Evolutionary conservation across 768 basidiomycete genomes (phyloP), one percentile per base, ranked within the genome.

Genomic region (Guyanaporus albipodus): DNA sequence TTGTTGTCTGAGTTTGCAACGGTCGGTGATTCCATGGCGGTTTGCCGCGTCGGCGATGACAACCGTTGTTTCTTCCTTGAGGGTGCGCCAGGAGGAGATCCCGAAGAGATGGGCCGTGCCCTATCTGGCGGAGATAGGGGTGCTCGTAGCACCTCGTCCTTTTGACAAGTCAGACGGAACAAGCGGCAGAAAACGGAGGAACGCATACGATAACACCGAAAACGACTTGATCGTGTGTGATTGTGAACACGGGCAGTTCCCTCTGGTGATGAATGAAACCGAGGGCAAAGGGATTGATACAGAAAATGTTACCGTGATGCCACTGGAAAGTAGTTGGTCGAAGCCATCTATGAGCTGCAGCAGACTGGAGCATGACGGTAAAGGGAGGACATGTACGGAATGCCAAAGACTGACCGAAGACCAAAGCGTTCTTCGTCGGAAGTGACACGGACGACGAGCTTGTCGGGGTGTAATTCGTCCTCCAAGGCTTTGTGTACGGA

Each of bases 221-320:
- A 14, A 94, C 74, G 18, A 86, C 67, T 44, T 82, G 70, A 21
- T 67, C 77, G 21, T 85, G 74, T 4, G 91, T 63, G 45, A 89
- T 73, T 0, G 87, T 87, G 52, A 92, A 88, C 2, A 94, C 83
- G 4, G 88, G 89, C 42, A 93, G 73, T 66, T 95, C 92, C 8
- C 91, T 80, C 85, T 91, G 46, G 8, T 12, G 17, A 27, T 11
- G 21, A 3, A 26, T 31, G 33, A 29, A 31, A 29, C 32, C 6
- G 31, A 43, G 8, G 42, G 15, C 15, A 12, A 37, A 24, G 12
- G n/a, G 8, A 22, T 3, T 15, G 17, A 44, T 21, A 7, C n/a
- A n/a, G 4, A 22, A n/a, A 17, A 21, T 42, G 64, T 58, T 59
- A 86, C 86, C 46, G 78, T 80, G 46, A 72, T 68, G 1, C 80